These are phyloP conservation scores for Malus hybrid DNA, from an alignment of 331 rosid species.

Conservation along the genomic window DNA sequence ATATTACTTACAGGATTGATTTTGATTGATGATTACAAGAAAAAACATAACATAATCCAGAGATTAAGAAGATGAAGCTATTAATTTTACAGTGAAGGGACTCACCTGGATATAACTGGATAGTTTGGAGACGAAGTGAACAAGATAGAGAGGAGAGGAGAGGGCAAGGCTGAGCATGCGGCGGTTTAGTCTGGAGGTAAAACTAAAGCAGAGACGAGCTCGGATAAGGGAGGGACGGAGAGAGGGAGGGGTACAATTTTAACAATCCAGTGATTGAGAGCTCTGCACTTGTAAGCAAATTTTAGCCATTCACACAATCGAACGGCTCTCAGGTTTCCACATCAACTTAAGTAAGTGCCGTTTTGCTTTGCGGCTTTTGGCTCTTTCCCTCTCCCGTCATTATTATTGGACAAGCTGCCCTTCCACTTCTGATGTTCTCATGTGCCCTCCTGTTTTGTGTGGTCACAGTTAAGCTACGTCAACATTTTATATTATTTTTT, in stretches of 20 bases:
- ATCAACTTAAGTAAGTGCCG: too few relatives aligned
- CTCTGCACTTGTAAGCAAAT: too few relatives aligned
- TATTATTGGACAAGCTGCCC: too few relatives aligned
- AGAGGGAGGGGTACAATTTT: not conserved
- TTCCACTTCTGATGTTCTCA: too few relatives aligned
- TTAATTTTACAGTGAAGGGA: not conserved
- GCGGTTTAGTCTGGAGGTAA: not conserved
- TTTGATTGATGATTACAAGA: not conserved
- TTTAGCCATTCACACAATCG: too few relatives aligned
- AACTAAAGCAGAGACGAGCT: not conserved
- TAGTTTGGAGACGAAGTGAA: not conserved
- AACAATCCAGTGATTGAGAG: too few relatives aligned
- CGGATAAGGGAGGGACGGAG: not conserved
- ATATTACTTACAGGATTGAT: not conserved
- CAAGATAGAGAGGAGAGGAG: not conserved
- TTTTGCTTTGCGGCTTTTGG: too few relatives aligned
- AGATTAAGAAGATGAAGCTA: not conserved
- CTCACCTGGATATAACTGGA: not conserved
- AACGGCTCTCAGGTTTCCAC: too few relatives aligned
- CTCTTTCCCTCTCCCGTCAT: too few relatives aligned
- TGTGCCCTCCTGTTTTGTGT: too few relatives aligned
- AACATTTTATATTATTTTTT: too few relatives aligned
- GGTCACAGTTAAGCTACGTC: too few relatives aligned
- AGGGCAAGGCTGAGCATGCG: not conserved
- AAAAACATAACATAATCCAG: not conserved